Base-by-base conservation (phyloP, 1,139 yeast species). In the Pichia norvegensis region DNA sequence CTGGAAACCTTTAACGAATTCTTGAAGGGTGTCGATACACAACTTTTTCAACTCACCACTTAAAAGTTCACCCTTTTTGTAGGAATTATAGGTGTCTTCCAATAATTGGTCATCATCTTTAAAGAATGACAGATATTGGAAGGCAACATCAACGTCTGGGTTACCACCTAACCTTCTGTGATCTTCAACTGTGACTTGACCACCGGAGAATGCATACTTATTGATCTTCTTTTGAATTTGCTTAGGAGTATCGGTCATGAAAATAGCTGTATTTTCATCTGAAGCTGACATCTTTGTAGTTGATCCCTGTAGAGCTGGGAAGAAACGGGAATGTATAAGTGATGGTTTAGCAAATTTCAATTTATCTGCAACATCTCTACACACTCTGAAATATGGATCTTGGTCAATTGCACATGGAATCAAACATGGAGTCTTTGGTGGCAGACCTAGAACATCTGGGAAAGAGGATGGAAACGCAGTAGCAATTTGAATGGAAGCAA, bases 401-500 rank as follows among this genome's bases (percentile, higher is more conserved):
- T 90, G 97, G 65, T 94, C 99, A 65, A 94, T 94, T 41, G 99
- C 99, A 74, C 98, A 94, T 36, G 99, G 99, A 66, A 94, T 94
- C 66, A 94, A 73, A 67, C 96, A 86, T 49, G 97, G 98, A 1
- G 97, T 90, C 66, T 84, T 83, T 42, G 82, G 72, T 43, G 88
- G 88, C 58, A 83, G 68, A 11, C 87, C 96, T 58, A 94, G 77
- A 29, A 94, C 84, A 55, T 84, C 95, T 3, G 98, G 98, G 76
- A 86, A 94, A 14, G 97, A 85, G 41, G 92, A 84, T 49, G 97
- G 95, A 72, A 94, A 90, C 3, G 97, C 94, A 19, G 97, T 81
- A 27, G 97, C 86, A 59, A 94, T 92, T 71, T 94, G 98, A 58
- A 94, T 79, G 45, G 95, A 85, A 23, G 97, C 97, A 69, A 90